These are phyloP conservation scores for Neoascochyta sp. DNA, from an alignment of 2,329 filamentous ascomycete species.

Conservation along the genomic window DNA sequence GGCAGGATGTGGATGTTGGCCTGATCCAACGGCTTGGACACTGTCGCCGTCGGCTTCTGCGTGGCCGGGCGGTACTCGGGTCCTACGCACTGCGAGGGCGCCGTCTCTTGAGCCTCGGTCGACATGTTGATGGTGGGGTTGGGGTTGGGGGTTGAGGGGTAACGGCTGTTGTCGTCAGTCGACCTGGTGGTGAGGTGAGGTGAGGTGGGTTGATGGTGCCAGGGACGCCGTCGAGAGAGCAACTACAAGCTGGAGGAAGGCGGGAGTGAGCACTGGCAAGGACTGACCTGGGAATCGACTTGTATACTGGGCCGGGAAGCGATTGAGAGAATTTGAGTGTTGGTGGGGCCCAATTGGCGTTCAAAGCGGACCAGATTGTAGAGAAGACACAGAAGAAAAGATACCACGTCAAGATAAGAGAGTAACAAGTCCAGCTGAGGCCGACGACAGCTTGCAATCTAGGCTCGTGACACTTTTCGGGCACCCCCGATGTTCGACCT, in stretches of 20 bases:
- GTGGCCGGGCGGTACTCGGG: slow-evolving; percentile 72
- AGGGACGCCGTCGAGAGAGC: too few species aligned
- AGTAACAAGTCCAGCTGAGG: slow-evolving; percentile 15
- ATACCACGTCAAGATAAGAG: slow-evolving; percentile 16
- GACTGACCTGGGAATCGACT: too few species aligned
- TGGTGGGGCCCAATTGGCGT: slow-evolving; percentile 11
- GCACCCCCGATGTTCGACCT: slow-evolving; percentile 25
- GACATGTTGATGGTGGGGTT: slow-evolving; percentile 20
- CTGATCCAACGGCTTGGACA: slow-evolving; percentile 76
- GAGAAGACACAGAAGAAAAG: slow-evolving; percentile 9
- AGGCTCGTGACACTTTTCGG: slow-evolving; percentile 36
- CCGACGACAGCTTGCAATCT: slow-evolving; percentile 14
- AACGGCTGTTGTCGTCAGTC: background rate
- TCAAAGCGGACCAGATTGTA: slow-evolving; percentile 10
- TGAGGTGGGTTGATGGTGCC: too few species aligned
- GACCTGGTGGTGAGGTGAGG: too few species aligned
- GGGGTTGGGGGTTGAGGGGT: slow-evolving; percentile 1
- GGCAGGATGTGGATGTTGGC: slow-evolving; percentile 86
- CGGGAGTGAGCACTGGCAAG: too few species aligned
- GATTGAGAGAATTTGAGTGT: slow-evolving; percentile 9
- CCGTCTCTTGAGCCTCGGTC: slow-evolving; percentile 26
- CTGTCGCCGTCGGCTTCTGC: slow-evolving; percentile 81
- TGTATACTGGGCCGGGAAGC: slow-evolving; percentile 7
- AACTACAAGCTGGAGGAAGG: too few species aligned
- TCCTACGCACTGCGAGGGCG: slow-evolving; percentile 63